These are phyloP conservation scores for Geranium brycei DNA, from an alignment of 345 rosid species.

Conservation along the genomic window DNA sequence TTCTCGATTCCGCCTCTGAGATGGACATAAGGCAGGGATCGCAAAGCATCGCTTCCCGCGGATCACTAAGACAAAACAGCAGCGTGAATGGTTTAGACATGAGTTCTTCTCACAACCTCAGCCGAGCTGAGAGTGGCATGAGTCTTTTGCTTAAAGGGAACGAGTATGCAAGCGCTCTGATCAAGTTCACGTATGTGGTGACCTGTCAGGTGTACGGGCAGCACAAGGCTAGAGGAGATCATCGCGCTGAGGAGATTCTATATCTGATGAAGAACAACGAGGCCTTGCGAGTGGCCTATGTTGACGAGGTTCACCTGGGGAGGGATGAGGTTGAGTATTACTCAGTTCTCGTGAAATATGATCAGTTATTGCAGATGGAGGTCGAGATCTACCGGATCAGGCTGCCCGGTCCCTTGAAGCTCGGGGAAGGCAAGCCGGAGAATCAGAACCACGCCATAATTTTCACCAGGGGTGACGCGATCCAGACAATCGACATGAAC, in stretches of 20 bases:
- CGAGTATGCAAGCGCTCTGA: slow-evolving; percentile 62
- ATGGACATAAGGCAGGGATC: slow-evolving; percentile 55
- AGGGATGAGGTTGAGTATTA: slow-evolving; percentile 47
- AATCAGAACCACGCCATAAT: slow-evolving; percentile 94
- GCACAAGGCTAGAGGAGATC: slow-evolving; percentile 54
- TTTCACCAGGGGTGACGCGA: slow-evolving; percentile 86
- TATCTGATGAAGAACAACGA: slow-evolving; percentile 57
- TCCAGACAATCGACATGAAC: slow-evolving; percentile 95
- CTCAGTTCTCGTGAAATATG: slow-evolving; percentile 78
- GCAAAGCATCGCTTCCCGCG: slow-evolving; percentile 33
- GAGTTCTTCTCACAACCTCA: background rate
- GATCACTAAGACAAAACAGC: slow-evolving; percentile 19
- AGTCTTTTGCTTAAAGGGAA: slow-evolving; percentile 66
- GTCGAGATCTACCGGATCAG: slow-evolving; percentile 76
- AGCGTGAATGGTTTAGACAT: slow-evolving; percentile 16
- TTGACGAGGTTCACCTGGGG: slow-evolving; percentile 55
- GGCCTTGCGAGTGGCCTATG: slow-evolving; percentile 87
- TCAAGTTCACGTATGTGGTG: slow-evolving; percentile 84
- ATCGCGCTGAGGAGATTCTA: slow-evolving; percentile 67
- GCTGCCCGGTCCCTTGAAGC: slow-evolving; percentile 78
- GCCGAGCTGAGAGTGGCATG: slow-evolving; percentile 14
- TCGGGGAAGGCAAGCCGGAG: slow-evolving; percentile 95
- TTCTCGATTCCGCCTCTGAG: slow-evolving; percentile 82
- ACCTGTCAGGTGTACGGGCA: slow-evolving; percentile 75
- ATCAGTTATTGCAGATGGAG: slow-evolving; percentile 54